These are phyloP conservation scores for Fraxinus floribunda DNA, from an alignment of 305 asterid species.

Conservation along the genomic window DNA sequence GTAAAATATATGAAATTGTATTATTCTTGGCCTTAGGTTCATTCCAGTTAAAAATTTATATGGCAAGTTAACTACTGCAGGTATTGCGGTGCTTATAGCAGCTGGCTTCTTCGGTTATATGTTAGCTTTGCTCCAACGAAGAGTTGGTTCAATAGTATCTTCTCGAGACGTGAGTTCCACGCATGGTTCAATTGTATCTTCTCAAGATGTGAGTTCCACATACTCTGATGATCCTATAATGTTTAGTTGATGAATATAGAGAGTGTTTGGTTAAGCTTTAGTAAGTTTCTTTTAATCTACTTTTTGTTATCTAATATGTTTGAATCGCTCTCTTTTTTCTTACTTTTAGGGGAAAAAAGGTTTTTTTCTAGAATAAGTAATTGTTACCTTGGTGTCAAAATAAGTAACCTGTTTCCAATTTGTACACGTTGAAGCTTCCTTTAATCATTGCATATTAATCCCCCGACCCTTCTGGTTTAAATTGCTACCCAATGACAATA, in stretches of 20 bases:
- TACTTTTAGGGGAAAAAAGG: not conserved
- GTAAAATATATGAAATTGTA: conserved; percentile 32
- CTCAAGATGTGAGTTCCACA: not conserved
- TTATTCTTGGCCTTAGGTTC: conserved; percentile 13
- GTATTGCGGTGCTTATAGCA: conserved; percentile 68
- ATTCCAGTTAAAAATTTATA: not conserved
- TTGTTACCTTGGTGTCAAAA: not conserved
- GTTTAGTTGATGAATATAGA: not conserved
- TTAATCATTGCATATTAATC: not conserved
- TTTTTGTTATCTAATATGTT: not conserved
- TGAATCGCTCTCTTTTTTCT: not conserved
- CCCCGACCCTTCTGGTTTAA: not conserved
- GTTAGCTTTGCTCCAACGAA: conserved; percentile 79
- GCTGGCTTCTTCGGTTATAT: conserved; percentile 97
- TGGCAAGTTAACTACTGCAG: conserved; percentile 36
- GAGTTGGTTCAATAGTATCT: conserved; percentile 65
- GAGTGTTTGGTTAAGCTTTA: not conserved
- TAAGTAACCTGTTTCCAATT: not conserved
- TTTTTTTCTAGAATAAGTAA: not conserved
- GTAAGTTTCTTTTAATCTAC: not conserved
- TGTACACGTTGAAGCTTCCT: not conserved
- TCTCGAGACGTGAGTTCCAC: conserved; percentile 53
- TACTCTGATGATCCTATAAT: not conserved
- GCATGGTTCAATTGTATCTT: not conserved
- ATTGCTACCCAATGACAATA: not conserved